Evolutionary conservation across 2,329 filamentous ascomycete species (phyloP).

Genomic region (Balansia obtecta): DNA sequence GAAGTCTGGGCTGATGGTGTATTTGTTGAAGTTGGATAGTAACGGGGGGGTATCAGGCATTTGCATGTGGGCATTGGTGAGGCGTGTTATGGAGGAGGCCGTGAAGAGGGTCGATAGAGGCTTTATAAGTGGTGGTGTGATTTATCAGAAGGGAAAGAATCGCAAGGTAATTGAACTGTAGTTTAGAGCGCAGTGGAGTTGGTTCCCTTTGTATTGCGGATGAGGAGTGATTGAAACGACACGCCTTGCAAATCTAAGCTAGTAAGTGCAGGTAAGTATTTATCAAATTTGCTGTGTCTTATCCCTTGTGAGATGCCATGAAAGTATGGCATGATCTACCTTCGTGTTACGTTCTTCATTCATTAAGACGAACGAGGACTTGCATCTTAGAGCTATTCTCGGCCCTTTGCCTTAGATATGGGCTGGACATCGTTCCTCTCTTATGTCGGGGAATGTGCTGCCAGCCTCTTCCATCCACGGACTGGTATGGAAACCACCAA

Average conservation of each 20-base stretch:
- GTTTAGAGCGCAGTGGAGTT: too few species aligned
- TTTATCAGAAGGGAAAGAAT: background rate
- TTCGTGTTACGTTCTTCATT: background rate
- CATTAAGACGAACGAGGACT: background rate
- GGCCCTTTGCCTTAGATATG: background rate
- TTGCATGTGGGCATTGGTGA: conserved; percentile 39
- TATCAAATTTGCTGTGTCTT: background rate
- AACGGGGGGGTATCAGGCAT: conserved; percentile 40
- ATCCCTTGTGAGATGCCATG: background rate
- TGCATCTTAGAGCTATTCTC: background rate
- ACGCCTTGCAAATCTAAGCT: background rate
- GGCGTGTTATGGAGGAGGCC: background rate
- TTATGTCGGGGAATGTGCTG: background rate
- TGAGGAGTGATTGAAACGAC: background rate
- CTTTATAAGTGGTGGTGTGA: conserved; percentile 26
- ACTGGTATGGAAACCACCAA: background rate
- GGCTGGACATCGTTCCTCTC: background rate
- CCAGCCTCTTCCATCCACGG: background rate
- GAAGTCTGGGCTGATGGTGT: conserved; percentile 47
- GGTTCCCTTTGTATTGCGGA: too few species aligned
- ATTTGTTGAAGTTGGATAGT: conserved; percentile 38
- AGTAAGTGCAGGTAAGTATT: background rate
- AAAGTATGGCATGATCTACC: background rate
- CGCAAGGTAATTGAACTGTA: background rate
- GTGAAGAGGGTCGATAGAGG: conserved; percentile 22